A percentile compares a stretch with the other conserved stretches of the same genome.
Conservation (phyloP, 2,329 filamentous ascomycete species). For the Simplicillium aogashimaense region DNA sequence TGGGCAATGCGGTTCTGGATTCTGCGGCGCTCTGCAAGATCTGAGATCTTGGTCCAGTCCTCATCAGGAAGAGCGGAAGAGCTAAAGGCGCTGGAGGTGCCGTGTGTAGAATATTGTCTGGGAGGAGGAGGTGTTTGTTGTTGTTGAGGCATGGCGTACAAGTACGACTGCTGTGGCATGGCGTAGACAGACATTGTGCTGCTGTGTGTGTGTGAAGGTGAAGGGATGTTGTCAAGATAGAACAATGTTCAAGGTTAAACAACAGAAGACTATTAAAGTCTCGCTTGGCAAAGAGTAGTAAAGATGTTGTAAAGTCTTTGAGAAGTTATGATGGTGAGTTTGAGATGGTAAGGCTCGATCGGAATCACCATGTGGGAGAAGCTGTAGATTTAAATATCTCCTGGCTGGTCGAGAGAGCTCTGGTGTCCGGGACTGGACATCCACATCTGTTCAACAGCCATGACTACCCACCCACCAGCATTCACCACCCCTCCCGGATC, state of each 20-base stretch:
- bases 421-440: no score
- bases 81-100: conserved; percentile 90
- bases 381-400: conserved; percentile 5
- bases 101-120: conserved; percentile 61
- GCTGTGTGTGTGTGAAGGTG: conserved; percentile 1
- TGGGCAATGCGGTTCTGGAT: conserved; percentile 98
- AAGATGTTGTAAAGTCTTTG: background rate
- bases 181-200: conserved; percentile 7
- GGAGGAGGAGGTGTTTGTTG: conserved; percentile 30
- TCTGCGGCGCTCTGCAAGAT: conserved; percentile 83
- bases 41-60: conserved; percentile 98
- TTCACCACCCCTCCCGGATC: no score
- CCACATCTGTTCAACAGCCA: no score
- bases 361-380: conserved; percentile 6
- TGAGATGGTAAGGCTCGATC: conserved; percentile 7
- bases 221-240: background rate
- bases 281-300: conserved; percentile 1
- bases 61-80: conserved; percentile 91
- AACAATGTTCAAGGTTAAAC: background rate
- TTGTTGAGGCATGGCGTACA: conserved; percentile 34
- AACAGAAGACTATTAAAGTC: background rate
- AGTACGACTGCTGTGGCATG: conserved; percentile 13
- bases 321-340: conserved; percentile 5
- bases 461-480: no score
- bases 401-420: no score